phyloP scores from a whole-genome alignment of 106 monocot species.

The Allium cepa region DNA sequence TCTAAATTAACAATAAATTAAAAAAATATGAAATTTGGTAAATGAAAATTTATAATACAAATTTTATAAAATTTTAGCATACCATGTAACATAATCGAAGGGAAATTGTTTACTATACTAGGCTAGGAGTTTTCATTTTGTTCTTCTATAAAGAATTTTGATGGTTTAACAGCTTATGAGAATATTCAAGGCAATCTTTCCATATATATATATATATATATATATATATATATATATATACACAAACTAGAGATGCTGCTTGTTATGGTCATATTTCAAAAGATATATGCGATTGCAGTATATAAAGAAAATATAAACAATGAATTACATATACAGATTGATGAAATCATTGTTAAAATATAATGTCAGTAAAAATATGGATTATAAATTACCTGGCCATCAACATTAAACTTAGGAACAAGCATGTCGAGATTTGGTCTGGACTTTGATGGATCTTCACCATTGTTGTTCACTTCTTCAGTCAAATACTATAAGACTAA shows the following conservation, averaged over 20 bases:
- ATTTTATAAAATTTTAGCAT: neutral
- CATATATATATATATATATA: too few species aligned
- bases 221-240: too few species aligned
- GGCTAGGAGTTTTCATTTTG: neutral
- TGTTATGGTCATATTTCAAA: too few species aligned
- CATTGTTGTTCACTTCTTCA: constrained; percentile 18
- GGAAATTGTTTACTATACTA: neutral
- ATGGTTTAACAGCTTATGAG: neutral
- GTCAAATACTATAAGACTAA: constrained; percentile 38
- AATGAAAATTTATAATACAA: neutral
- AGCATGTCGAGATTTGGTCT: constrained; percentile 83
- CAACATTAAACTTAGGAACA: constrained; percentile 40
- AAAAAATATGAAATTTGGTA: neutral
- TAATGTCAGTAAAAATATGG: neutral
- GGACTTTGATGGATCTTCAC: constrained; percentile 63
- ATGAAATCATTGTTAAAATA: neutral
- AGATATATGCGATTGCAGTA: neutral
- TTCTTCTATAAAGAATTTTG: neutral
- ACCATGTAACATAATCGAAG: too few species aligned
- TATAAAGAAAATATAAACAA: neutral
- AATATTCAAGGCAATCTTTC: too few species aligned
- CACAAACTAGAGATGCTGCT: too few species aligned
- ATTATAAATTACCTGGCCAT: constrained; percentile 21
- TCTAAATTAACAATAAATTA: neutral
- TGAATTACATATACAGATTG: neutral